These are phyloP conservation scores for Venturia asperata DNA, from an alignment of 2,329 filamentous ascomycete genomes.

Conservation along the genomic window DNA sequence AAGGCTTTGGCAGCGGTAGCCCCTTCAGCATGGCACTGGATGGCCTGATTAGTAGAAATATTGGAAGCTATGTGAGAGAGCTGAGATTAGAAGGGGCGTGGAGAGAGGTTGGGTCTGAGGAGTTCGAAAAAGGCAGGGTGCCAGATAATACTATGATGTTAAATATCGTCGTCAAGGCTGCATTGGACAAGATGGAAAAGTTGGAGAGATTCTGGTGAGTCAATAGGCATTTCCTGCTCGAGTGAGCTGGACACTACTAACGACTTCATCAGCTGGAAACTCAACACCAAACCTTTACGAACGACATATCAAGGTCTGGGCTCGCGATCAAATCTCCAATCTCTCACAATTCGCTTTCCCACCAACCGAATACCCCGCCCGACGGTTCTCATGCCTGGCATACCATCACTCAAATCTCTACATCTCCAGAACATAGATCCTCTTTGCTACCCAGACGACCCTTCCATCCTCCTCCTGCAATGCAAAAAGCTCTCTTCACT, in stretches of 20 bases:
- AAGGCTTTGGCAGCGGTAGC: slow-evolving; percentile 55
- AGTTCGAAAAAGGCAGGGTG: slow-evolving; percentile 52
- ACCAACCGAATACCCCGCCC: slow-evolving; percentile 51
- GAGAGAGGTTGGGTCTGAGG: slow-evolving; percentile 50
- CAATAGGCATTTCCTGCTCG: neutral
- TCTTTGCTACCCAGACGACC: slow-evolving; percentile 57
- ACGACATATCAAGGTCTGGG: slow-evolving; percentile 53
- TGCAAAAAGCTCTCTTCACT: slow-evolving; percentile 49
- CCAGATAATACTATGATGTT: slow-evolving; percentile 59
- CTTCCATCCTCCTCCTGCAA: slow-evolving; percentile 48
- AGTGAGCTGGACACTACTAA: slow-evolving; percentile 17
- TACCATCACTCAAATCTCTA: slow-evolving; percentile 48
- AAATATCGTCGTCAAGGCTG: slow-evolving; percentile 52
- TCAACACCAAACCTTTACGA: slow-evolving; percentile 53
- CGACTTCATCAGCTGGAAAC: slow-evolving; percentile 44
- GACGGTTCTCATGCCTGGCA: slow-evolving; percentile 47
- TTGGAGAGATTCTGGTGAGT: slow-evolving; percentile 47
- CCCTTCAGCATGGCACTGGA: slow-evolving; percentile 58
- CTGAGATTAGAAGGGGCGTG: slow-evolving; percentile 50
- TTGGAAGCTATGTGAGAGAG: slow-evolving; percentile 46
- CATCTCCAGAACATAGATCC: slow-evolving; percentile 55
- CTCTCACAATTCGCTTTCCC: slow-evolving; percentile 50
- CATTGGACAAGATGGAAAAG: slow-evolving; percentile 51
- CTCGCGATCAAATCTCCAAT: slow-evolving; percentile 43
- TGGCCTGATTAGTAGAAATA: slow-evolving; percentile 51